Evolutionary conservation across 73 alveolate species (phyloP).

Genomic region (Uronychia binucleata): DNA sequence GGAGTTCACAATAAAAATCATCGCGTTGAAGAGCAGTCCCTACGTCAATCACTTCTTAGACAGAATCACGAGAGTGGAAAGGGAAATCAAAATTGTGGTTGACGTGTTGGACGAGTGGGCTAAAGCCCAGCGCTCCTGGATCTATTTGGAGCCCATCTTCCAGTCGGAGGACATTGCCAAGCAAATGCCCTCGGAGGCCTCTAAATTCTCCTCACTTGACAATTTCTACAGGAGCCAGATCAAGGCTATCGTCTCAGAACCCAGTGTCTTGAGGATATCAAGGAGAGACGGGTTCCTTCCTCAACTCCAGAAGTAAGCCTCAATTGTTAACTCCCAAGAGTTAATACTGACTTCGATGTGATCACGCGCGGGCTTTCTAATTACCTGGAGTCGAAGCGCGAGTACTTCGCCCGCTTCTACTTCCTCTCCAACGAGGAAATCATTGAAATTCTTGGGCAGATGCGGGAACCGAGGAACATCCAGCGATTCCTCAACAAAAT

Average conservation of each 20-base stretch:
- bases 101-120: slow-evolving; percentile 96
- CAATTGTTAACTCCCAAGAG: slow-evolving; percentile 65
- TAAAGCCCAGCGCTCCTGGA: slow-evolving; percentile 91
- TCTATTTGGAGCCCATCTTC: slow-evolving; percentile 93
- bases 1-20: slow-evolving; percentile 53
- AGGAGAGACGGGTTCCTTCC: slow-evolving; percentile 59
- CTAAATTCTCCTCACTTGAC: slow-evolving; percentile 85
- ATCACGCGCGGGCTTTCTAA: slow-evolving; percentile 78
- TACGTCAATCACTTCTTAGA: slow-evolving; percentile 47
- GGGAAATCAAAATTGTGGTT: slow-evolving; percentile 50
- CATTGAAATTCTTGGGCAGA: slow-evolving; percentile 84
- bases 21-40: slow-evolving; percentile 36
- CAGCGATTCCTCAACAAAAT: slow-evolving; percentile 84
- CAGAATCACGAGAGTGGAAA: slow-evolving; percentile 55
- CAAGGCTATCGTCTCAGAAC: slow-evolving; percentile 77
- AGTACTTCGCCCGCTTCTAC: slow-evolving; percentile 88
- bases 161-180: slow-evolving; percentile 90
- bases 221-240: slow-evolving; percentile 85
- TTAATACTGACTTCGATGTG: slow-evolving; percentile 83
- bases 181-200: slow-evolving; percentile 90
- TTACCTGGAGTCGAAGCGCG: slow-evolving; percentile 81
- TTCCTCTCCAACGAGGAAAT: slow-evolving; percentile 85
- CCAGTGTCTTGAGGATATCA: slow-evolving; percentile 91
- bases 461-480: slow-evolving; percentile 81
- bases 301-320: slow-evolving; percentile 13